Evolutionary conservation across 768 basidiomycete species (phyloP).

Genomic region (Boletus pseudopeckii): DNA sequence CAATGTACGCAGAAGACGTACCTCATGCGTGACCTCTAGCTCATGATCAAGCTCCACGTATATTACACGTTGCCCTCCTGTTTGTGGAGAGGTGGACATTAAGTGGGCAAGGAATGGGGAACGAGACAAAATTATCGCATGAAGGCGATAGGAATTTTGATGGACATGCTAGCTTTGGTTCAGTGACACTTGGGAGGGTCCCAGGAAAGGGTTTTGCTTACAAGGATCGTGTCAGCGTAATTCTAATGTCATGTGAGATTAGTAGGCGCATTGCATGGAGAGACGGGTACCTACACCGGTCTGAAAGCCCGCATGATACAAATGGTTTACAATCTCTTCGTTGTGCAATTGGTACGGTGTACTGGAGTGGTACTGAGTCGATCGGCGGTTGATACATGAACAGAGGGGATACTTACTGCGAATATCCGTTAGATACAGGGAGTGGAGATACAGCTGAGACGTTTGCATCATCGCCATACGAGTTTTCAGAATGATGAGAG

Average conservation of each 20-base stretch:
- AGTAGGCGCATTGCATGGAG: slow-evolving; percentile 6
- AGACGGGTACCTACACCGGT: slow-evolving; percentile 59
- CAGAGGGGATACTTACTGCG: slow-evolving; percentile 47
- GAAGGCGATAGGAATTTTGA: slow-evolving; percentile 71
- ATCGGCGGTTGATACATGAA: slow-evolving; percentile 2
- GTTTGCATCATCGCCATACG: slow-evolving; percentile 33
- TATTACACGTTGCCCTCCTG: slow-evolving; percentile 61
- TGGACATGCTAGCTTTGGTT: slow-evolving; percentile 57
- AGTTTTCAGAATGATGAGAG: slow-evolving; percentile 37
- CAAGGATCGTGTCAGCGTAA: slow-evolving; percentile 78
- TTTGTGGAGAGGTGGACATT: slow-evolving; percentile 77
- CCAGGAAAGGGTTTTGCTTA: slow-evolving; percentile 35
- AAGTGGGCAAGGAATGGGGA: slow-evolving; percentile 86
- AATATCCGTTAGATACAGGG: slow-evolving; percentile 54
- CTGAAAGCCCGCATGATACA: slow-evolving; percentile 79
- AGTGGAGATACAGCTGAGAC: slow-evolving; percentile 29
- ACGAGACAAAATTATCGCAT: slow-evolving; percentile 82
- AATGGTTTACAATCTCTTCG: slow-evolving; percentile 72
- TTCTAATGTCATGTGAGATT: slow-evolving; percentile 46
- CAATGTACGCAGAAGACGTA: slow-evolving; percentile 37
- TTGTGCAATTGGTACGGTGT: slow-evolving; percentile 63
- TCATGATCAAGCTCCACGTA: slow-evolving; percentile 75
- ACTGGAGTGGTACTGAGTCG: slow-evolving; percentile 20
- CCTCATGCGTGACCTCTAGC: slow-evolving; percentile 82
- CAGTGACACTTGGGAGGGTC: slow-evolving; percentile 8